Evolutionary conservation across 139 green algal species (phyloP).

Genomic region (Chloropicon primus): DNA sequence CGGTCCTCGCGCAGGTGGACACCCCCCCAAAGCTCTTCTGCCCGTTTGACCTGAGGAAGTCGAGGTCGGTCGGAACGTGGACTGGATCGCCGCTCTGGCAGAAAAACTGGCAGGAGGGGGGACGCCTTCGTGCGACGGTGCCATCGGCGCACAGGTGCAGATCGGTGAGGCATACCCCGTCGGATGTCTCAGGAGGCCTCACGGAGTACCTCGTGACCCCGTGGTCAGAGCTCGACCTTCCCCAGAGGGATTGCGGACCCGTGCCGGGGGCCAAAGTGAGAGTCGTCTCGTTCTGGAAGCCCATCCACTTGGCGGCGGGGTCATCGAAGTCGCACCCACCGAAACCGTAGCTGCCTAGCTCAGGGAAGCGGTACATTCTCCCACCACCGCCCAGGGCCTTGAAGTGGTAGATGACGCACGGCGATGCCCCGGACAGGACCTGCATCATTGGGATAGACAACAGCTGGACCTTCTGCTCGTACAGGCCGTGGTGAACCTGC

Average conservation of each 20-base stretch:
- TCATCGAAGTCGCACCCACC: background rate
- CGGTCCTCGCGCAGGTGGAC: background rate
- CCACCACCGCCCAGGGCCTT: background rate
- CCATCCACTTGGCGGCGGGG: background rate
- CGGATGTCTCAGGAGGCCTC: background rate
- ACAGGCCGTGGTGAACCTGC: background rate
- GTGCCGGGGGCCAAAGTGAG: background rate
- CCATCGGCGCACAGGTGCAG: background rate
- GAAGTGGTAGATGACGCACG: background rate
- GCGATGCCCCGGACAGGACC: background rate
- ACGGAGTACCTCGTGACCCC: no score
- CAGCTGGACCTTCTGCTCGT: background rate
- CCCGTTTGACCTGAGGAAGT: background rate
- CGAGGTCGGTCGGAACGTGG: background rate
- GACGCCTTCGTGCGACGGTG: background rate
- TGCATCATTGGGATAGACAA: background rate
- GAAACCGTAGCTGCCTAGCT: background rate
- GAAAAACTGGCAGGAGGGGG: background rate
- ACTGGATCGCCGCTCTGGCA: background rate
- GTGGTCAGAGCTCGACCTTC: no score
- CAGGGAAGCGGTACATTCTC: background rate
- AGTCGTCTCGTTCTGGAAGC: background rate
- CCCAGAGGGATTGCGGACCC: no score
- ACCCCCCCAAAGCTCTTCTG: no score
- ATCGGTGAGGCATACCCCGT: background rate